Percentiles rank a stretch among this genome's conserved stretches.
Conservation (phyloP, 108 stramenopile genomes). For the Cyclostephanos tholiformis region DNA sequence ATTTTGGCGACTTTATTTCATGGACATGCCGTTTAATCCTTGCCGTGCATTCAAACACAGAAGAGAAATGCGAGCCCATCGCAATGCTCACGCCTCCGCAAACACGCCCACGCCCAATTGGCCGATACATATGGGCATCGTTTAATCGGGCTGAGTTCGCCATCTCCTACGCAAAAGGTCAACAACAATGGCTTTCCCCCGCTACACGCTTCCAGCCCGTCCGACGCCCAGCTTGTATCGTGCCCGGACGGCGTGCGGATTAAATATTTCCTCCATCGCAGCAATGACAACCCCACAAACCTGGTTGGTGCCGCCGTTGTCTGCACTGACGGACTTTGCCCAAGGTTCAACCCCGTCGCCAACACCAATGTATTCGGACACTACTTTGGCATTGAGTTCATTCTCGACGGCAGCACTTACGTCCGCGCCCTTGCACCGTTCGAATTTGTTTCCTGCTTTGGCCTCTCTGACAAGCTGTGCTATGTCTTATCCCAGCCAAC, state of each 20-base stretch:
- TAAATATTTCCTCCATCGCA: no score
- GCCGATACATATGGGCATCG: neutral
- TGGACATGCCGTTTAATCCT: neutral
- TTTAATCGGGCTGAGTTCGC: neutral
- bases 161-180: neutral
- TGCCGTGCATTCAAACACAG: neutral
- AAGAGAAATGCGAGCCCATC: neutral
- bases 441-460: slow-evolving; percentile 14
- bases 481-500: neutral
- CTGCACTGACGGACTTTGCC: no score
- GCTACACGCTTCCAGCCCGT: no score
- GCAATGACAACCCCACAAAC: no score
- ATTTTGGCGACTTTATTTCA: slow-evolving; percentile 1
- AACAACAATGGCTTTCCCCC: slow-evolving; percentile 2
- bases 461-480: neutral
- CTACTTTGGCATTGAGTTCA: slow-evolving; percentile 26
- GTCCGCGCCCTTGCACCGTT: slow-evolving; percentile 16
- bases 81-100: neutral
- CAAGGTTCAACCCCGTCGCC: no score
- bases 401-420: neutral
- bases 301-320: no score
- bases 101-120: neutral
- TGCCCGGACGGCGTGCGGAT: no score
- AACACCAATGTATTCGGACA: no score
- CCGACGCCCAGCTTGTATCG: no score